Conservation (phyloP, 495 filamentous ascomycete species). For the Lophiotrema nucula region DNA sequence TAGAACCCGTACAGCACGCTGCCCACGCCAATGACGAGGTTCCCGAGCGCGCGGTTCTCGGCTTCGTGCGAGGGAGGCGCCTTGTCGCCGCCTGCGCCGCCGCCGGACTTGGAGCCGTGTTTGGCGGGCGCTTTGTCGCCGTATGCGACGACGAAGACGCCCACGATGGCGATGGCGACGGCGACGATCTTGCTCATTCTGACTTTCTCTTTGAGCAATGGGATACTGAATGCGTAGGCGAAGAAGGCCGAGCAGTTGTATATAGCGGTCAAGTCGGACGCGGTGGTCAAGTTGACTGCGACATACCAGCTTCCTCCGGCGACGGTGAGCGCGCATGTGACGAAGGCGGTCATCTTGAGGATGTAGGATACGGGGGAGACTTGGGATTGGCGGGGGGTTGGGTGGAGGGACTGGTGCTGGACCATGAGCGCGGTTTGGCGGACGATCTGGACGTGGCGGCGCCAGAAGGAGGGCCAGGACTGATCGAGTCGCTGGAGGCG, state of each 20-base stretch:
- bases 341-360: slow-evolving; percentile 69
- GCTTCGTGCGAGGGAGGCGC: slow-evolving; percentile 51
- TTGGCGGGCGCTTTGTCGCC: slow-evolving; percentile 60
- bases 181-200: slow-evolving; percentile 77
- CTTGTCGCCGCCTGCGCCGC: slow-evolving; percentile 44
- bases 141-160: slow-evolving; percentile 90
- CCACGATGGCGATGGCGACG: slow-evolving; percentile 79
- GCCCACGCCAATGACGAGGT: slow-evolving; percentile 89
- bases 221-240: slow-evolving; percentile 92
- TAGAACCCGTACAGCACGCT: slow-evolving; percentile 95
- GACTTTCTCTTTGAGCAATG: slow-evolving; percentile 78
- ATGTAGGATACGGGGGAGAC: slow-evolving; percentile 70
- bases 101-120: slow-evolving; percentile 53
- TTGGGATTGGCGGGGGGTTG: slow-evolving; percentile 48
- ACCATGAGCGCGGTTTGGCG: slow-evolving; percentile 86
- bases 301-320: slow-evolving; percentile 95
- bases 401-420: slow-evolving; percentile 62
- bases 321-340: slow-evolving; percentile 84
- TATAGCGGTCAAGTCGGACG: slow-evolving; percentile 91
- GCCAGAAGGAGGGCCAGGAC: slow-evolving; percentile 86
- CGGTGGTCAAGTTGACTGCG: slow-evolving; percentile 87
- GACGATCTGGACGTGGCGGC: slow-evolving; percentile 69
- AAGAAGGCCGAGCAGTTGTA: slow-evolving; percentile 99
- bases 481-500: slow-evolving; percentile 67
- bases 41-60: slow-evolving; percentile 67